These are phyloP conservation scores for Paspalum notatum DNA, from an alignment of 176 grass and related monocot genomes.

Conservation along the genomic window DNA sequence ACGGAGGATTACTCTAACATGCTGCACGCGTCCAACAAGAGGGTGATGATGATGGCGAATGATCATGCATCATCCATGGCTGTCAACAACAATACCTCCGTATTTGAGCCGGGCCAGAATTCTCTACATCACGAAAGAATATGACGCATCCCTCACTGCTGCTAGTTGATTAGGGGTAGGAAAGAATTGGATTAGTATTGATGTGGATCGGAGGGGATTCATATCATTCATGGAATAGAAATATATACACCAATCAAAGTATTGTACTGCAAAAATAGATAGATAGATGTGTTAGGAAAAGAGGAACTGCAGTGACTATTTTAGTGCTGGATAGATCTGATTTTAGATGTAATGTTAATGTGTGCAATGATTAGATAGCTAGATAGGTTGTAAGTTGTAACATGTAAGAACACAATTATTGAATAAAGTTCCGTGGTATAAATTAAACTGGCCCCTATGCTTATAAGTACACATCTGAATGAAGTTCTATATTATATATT, in stretches of 20 bases:
- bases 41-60: constrained; percentile 27
- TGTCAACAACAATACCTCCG: neutral
- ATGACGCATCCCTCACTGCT: constrained; percentile 16
- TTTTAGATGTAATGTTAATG: constrained; percentile 36
- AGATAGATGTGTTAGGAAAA: neutral
- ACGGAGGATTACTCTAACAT: constrained; percentile 3
- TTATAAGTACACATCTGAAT: neutral
- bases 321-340: constrained; percentile 4
- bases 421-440: neutral
- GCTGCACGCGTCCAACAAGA: constrained; percentile 31
- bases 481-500: neutral
- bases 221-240: neutral
- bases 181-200: constrained; percentile 19
- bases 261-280: constrained; percentile 33
- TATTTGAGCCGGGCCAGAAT: constrained; percentile 30
- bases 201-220: neutral
- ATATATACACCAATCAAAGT: neutral
- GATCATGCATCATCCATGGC: constrained; percentile 20
- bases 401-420: constrained; percentile 12
- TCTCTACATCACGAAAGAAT: constrained; percentile 30
- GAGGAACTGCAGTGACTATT: neutral
- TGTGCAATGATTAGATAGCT: neutral
- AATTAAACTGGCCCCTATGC: no score
- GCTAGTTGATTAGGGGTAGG: constrained; percentile 42
- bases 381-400: neutral